A percentile compares a stretch with the other conserved stretches of the same genome.
These are phyloP conservation scores for Fraxinus xanthoxyloides DNA, from an alignment of 305 asterid genomes.

Conservation along the genomic window DNA sequence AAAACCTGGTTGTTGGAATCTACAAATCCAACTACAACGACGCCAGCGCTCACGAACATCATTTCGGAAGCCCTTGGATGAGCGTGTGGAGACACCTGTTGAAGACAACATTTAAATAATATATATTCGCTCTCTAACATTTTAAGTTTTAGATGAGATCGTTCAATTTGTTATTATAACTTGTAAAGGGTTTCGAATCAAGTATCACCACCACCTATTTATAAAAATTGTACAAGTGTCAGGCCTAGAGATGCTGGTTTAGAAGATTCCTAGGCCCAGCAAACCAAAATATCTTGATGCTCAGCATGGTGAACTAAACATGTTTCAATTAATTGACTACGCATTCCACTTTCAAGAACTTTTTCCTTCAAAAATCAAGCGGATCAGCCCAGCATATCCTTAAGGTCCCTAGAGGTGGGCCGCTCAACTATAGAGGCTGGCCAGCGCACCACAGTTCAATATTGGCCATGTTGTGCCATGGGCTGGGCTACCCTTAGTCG, in stretches of 20 bases:
- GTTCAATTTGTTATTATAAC: neutral
- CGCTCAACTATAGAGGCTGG: neutral
- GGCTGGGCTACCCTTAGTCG: neutral
- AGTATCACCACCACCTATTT: neutral
- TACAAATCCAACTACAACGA: slow-evolving; percentile 48
- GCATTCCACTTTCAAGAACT: neutral
- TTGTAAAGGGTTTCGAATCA: neutral
- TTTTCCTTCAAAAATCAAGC: neutral
- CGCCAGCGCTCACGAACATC: slow-evolving; percentile 51
- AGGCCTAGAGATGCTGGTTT: neutral
- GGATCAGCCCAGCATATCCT: neutral
- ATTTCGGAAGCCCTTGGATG: slow-evolving; percentile 78
- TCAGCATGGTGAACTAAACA: neutral
- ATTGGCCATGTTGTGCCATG: neutral
- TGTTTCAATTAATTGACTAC: neutral
- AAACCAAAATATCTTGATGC: neutral
- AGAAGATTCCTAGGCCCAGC: neutral
- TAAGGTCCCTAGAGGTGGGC: neutral
- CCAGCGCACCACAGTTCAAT: neutral
- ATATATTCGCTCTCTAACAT: neutral
- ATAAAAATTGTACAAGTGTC: neutral
- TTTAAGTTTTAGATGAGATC: neutral
- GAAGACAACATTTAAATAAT: neutral
- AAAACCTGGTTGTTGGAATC: slow-evolving; percentile 47
- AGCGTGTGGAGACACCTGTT: slow-evolving; percentile 39